These are phyloP conservation scores for Mortierella sp. DNA, from an alignment of 371 early-diverging fungal species.

Conservation along the genomic window DNA sequence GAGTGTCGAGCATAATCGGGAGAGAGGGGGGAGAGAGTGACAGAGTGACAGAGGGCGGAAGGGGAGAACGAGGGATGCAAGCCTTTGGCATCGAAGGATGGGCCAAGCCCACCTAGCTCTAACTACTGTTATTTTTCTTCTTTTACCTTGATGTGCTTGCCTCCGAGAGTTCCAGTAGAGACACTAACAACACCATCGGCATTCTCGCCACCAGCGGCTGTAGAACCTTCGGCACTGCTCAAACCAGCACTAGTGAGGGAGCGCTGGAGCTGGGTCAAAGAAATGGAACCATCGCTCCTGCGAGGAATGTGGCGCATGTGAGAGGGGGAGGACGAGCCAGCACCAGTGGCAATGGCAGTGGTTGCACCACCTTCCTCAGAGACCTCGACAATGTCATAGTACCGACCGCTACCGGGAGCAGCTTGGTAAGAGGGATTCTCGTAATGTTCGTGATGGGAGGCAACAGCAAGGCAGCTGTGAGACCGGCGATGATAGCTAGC, in stretches of 20 bases:
- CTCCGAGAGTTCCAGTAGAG: conserved; percentile 41
- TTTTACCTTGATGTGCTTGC: conserved; percentile 47
- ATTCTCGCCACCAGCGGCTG: conserved; percentile 11
- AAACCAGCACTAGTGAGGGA: conserved; percentile 21
- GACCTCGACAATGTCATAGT: conserved; percentile 32
- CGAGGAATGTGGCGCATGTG: conserved; percentile 24
- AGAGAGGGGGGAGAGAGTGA: neutral
- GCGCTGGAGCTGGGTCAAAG: conserved; percentile 31
- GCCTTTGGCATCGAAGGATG: neutral
- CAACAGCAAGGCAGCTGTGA: conserved; percentile 41
- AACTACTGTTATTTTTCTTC: neutral
- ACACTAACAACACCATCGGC: conserved; percentile 31
- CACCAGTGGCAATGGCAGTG: conserved; percentile 25
- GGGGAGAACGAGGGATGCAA: neutral
- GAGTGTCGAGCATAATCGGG: neutral
- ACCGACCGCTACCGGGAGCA: conserved; percentile 17
- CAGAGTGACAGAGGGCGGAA: too few relatives aligned
- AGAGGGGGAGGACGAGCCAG: conserved; percentile 26
- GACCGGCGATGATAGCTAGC: conserved; percentile 52
- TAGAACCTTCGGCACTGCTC: neutral
- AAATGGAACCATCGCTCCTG: conserved; percentile 24
- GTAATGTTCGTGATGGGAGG: conserved; percentile 38
- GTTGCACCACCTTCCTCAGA: conserved; percentile 34
- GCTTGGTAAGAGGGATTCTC: conserved; percentile 25
- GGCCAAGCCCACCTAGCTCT: neutral